phyloP scores from a whole-genome alignment of 169 alveolate species.

The Fabrea salina region DNA sequence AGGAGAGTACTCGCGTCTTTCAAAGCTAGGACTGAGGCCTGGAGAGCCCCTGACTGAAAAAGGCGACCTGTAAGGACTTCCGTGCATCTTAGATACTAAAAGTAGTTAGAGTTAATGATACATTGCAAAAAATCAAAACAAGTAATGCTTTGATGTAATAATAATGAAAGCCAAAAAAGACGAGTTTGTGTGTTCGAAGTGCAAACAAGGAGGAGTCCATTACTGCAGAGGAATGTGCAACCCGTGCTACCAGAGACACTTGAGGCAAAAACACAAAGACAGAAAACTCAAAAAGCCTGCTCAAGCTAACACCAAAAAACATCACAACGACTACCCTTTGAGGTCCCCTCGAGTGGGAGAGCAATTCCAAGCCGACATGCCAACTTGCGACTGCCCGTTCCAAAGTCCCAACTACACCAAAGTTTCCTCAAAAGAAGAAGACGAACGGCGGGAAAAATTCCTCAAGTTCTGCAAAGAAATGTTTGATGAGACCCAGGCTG shows the following conservation, averaged over 20 bases:
- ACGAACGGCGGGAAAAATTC: neutral
- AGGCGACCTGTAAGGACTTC: no score
- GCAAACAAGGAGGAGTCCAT: constrained; percentile 1
- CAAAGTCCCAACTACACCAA: neutral
- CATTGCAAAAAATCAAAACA: no score
- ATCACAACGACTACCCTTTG: constrained; percentile 23
- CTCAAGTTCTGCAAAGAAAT: constrained; percentile 32
- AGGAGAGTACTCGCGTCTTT: no score
- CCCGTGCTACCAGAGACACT: constrained; percentile 33
- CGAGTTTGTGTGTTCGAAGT: constrained; percentile 7
- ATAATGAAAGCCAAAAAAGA: constrained; percentile 3
- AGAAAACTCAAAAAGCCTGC: neutral
- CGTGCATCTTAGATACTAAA: no score
- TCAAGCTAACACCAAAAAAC: neutral
- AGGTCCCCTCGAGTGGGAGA: constrained; percentile 27
- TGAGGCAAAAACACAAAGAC: constrained; percentile 23
- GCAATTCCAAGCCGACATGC: constrained; percentile 3
- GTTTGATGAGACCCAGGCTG: neutral
- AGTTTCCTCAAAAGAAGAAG: neutral
- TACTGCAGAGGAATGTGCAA: constrained; percentile 35
- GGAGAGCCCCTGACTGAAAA: no score
- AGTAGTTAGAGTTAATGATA: no score
- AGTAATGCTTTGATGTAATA: no score
- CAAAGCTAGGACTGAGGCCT: no score
- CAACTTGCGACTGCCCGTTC: neutral